A percentile compares a stretch with the other conserved stretches of the same genome.
Conservation (phyloP, 2,329 filamentous ascomycete genomes). For the Penicillium sp. region DNA sequence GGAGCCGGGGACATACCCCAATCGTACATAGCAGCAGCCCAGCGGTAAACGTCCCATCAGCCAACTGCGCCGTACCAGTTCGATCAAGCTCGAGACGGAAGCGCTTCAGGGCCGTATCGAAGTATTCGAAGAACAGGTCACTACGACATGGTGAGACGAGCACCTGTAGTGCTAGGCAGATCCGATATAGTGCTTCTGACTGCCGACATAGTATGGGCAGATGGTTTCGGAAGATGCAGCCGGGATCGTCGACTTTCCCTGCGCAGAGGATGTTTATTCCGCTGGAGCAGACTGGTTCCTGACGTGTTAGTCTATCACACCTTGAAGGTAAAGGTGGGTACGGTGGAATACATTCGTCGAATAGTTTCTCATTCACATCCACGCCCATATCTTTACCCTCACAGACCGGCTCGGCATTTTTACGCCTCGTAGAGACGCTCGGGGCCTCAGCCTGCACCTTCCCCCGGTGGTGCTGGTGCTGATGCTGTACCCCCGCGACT, state of each 20-base stretch:
- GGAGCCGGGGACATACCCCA: constrained; percentile 27
- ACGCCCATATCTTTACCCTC: background rate
- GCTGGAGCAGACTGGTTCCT: background rate
- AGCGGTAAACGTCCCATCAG: constrained; percentile 36
- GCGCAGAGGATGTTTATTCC: constrained; percentile 37
- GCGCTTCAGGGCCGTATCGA: constrained; percentile 30
- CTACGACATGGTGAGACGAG: constrained; percentile 9
- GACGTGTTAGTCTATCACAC: background rate
- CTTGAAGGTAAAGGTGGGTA: background rate
- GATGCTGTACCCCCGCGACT: background rate
- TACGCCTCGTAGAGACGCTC: background rate
- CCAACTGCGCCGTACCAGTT: constrained; percentile 23
- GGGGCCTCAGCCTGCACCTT: background rate
- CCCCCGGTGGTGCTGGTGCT: too few species aligned
- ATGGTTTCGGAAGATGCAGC: constrained; percentile 24
- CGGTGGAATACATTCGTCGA: background rate
- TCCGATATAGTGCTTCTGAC: constrained; percentile 33
- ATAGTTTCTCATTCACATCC: background rate
- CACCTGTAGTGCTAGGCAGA: constrained; percentile 36
- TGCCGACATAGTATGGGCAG: constrained; percentile 30
- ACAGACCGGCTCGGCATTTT: background rate
- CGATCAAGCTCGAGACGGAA: constrained; percentile 35
- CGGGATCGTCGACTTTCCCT: constrained; percentile 25
- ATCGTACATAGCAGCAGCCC: constrained; percentile 39
- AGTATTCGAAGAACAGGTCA: constrained; percentile 34